Percentiles rank a stretch among this genome's conserved stretches.
phyloP scores from a whole-genome alignment of 148 eudicot species.

The Heliosperma pusillum region DNA sequence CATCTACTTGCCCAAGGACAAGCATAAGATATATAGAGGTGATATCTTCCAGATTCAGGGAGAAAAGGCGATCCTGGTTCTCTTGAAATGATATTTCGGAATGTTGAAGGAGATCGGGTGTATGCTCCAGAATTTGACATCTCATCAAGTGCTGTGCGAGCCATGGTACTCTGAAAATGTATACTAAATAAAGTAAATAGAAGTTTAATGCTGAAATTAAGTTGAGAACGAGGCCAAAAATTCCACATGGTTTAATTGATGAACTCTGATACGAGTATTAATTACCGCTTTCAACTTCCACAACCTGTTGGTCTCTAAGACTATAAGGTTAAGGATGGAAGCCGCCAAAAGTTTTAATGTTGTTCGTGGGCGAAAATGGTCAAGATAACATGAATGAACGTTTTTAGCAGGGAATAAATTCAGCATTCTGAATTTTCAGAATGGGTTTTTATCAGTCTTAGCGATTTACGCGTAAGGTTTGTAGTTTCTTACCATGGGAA shows the following conservation, averaged over 20 bases:
- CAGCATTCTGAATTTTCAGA: not conserved
- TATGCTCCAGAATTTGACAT: slow-evolving; percentile 72
- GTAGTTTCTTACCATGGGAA: slow-evolving; percentile 15
- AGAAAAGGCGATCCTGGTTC: slow-evolving; percentile 67
- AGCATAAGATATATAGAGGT: slow-evolving; percentile 83
- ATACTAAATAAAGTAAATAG: slow-evolving; percentile 3
- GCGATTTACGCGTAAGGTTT: not conserved
- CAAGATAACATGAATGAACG: not conserved
- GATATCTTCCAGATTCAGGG: slow-evolving; percentile 83
- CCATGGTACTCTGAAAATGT: slow-evolving; percentile 38
- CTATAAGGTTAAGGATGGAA: not conserved
- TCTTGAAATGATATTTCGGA: slow-evolving; percentile 63
- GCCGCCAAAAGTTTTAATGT: not conserved
- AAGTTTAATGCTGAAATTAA: not conserved
- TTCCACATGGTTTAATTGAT: not conserved
- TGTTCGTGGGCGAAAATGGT: too few relatives aligned
- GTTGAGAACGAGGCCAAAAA: not conserved
- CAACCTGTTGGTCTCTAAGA: not conserved
- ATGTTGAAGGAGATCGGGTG: slow-evolving; percentile 60
- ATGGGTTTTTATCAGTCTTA: not conserved
- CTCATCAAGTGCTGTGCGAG: slow-evolving; percentile 69
- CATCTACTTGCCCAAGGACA: slow-evolving; percentile 97
- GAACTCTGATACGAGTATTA: too few relatives aligned
- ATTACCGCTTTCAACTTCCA: too few relatives aligned
- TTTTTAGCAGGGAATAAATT: not conserved